Evolutionary conservation across 2,329 filamentous ascomycete genomes (phyloP), one percentile per base, ranked within the genome.

Genomic region (Ophiostoma ulmi): DNA sequence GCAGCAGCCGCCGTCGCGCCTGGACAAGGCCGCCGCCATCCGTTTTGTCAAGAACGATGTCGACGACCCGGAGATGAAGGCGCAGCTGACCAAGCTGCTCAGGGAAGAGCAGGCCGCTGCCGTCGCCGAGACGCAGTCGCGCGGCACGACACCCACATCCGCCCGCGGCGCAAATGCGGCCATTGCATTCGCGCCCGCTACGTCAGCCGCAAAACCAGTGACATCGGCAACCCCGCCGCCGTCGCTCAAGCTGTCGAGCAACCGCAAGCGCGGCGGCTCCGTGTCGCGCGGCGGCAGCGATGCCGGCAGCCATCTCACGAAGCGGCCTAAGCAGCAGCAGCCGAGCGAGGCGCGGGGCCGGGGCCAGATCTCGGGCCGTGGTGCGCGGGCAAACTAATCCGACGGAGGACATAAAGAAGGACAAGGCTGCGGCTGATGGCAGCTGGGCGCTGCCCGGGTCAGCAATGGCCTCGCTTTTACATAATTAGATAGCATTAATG

Each of bases 11-110:
- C 13, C 72, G 8, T 69, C 85, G 72, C 85, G 82, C 1, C 81
- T 92, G 73, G 87, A 97, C 77, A 94, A 91, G 75, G 87, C 88
- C 74, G 94, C 93, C 6, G 91, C 92, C 17, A 88, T 87, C 69
- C 86, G 94, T 68, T 91, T 99, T 72, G 89, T 99, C 76, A 92
- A 90, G 77, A 87, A 92, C 72, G 92, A 91, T 69, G 81, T 98
- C 76, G 90, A 67, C 36, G 52, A 87, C 76, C 83, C 86, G 71
- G 76, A 79, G 1, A 77, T 88, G 68, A 85, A 83, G 74, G 80
- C 78, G 36, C 85, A 83, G 76, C 78, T 88, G 44, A 84, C 87
- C 73, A 84, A 86, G 78, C 84, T 88, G 73, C 84, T 85, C 1
- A 86, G 84, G 74, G 85, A 87, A 78, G 70, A 70, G 68, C 48